Base-by-base conservation (phyloP, 2,329 filamentous ascomycete species). In the Cytospora leucostoma region DNA sequence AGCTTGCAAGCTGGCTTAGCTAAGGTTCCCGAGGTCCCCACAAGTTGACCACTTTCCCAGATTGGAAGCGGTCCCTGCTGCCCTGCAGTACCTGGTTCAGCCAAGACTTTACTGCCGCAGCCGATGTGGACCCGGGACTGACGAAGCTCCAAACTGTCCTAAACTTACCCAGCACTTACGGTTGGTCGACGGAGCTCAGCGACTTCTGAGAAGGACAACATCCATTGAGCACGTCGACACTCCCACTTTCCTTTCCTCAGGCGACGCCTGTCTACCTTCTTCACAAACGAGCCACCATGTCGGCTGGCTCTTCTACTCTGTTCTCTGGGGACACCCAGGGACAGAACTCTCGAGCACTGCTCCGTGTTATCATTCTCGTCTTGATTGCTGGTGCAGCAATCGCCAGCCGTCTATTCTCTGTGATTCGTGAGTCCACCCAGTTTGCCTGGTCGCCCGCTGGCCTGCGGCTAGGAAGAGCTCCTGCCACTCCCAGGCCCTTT, bases 331-430 rank as follows among this genome's bases (percentile, higher is more conserved):
- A 91, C 76, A 89, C 87, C 75, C 91, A 89, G 71, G 88, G 88
- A 73, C 85, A 88, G 77, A 97, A 88, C 77, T 91, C 92, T 67
- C 88, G 93, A 76, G 90, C 92, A 68, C 79, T 98, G 72, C 82
- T 99, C 68, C 88, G 93, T 74, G 87, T 97, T 71, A 84, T 96
- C 73, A 99, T 99, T 79, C 87, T 99, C 71, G 84, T 83, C 73
- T 87, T 94, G 74, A 97, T 99, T 78, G 95, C 95, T 68, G 93
- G 87, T 64, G 93, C 95, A 67, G 93, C 94, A 70, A 86, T 98
- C 74, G 87, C 93, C 70, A 97, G 93, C 78, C 92, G 95, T 78
- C 84, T 99, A 70, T 99, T 99, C 84, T 97, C 93, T 73, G 95
- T 99, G 70, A 98, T 99, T 79, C 91, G 95, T 94, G 87, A 76